Conservation (phyloP, 148 eudicot species). For the Cornus kousa region DNA sequence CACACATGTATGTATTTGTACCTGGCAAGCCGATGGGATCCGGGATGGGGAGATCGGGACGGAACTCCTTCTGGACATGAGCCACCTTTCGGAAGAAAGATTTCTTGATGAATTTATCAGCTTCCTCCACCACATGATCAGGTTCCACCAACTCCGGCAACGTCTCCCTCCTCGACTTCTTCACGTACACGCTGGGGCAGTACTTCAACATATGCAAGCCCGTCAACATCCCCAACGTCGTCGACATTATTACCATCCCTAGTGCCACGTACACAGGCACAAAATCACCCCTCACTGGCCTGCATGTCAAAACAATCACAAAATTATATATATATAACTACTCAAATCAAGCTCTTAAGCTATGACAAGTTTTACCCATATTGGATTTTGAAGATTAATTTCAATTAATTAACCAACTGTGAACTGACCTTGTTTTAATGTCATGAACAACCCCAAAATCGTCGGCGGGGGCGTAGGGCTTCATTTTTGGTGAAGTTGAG, state of each 20-base stretch:
- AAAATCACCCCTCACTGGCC: slow-evolving; percentile 29
- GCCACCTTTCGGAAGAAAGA: slow-evolving; percentile 69
- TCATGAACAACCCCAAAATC: neutral
- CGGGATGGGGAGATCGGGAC: slow-evolving; percentile 19
- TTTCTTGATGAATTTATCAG: slow-evolving; percentile 49
- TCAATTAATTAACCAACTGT: neutral
- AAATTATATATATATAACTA: too few species aligned
- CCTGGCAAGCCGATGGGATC: slow-evolving; percentile 25
- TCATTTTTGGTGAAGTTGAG: slow-evolving; percentile 31
- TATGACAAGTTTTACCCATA: too few species aligned
- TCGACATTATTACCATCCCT: slow-evolving; percentile 49
- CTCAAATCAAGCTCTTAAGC: too few species aligned
- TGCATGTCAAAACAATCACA: neutral
- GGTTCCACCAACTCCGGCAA: slow-evolving; percentile 75
- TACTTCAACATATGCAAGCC: slow-evolving; percentile 48
- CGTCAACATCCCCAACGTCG: slow-evolving; percentile 46
- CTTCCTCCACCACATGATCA: slow-evolving; percentile 41
- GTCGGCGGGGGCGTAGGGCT: slow-evolving; percentile 30
- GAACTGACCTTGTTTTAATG: slow-evolving; percentile 1
- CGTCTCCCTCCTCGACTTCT: slow-evolving; percentile 60
- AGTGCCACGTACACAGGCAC: slow-evolving; percentile 59
- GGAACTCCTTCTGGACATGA: slow-evolving; percentile 34
- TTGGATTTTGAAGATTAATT: too few species aligned
- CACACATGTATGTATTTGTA: slow-evolving; percentile 12
- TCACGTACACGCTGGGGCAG: slow-evolving; percentile 53